Evolutionary conservation across 176 grass and related monocot genomes (phyloP).

Genomic region (Triticum turgidum): DNA sequence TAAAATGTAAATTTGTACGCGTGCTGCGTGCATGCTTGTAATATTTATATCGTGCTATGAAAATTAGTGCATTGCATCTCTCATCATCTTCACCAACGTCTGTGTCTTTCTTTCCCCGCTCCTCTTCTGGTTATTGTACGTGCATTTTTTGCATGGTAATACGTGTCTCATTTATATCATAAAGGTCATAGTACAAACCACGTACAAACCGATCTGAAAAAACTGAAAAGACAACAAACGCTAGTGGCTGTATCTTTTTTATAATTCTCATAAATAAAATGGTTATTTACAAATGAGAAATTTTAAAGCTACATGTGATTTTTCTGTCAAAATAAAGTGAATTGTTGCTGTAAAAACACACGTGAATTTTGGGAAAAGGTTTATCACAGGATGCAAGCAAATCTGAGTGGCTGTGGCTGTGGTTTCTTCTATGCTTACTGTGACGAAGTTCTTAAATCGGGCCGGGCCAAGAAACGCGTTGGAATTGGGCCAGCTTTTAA

Average conservation of each 20-base stretch:
- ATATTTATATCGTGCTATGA: background rate
- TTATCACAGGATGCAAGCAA: background rate
- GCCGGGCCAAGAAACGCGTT: background rate
- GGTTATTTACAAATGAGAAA: background rate
- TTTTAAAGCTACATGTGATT: background rate
- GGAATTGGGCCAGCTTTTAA: background rate
- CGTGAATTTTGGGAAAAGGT: background rate
- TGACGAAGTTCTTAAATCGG: background rate
- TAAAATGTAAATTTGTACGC: slow-evolving; percentile 31
- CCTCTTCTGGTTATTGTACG: background rate
- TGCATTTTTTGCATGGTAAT: background rate
- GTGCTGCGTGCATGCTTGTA: slow-evolving; percentile 14
- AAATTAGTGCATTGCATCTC: slow-evolving; percentile 9
- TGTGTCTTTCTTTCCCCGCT: background rate
- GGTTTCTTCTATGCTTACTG: too few species aligned
- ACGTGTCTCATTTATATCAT: too few species aligned
- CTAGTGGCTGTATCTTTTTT: background rate
- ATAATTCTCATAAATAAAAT: background rate
- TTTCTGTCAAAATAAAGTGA: background rate
- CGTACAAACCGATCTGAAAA: too few species aligned
- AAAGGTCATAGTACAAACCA: too few species aligned
- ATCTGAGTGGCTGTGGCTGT: too few species aligned
- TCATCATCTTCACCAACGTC: background rate
- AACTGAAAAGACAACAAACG: too few species aligned
- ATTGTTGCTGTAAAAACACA: background rate